Evolutionary conservation across 257 asterid species (phyloP).

Genomic region (Paraleonurus japonicus): DNA sequence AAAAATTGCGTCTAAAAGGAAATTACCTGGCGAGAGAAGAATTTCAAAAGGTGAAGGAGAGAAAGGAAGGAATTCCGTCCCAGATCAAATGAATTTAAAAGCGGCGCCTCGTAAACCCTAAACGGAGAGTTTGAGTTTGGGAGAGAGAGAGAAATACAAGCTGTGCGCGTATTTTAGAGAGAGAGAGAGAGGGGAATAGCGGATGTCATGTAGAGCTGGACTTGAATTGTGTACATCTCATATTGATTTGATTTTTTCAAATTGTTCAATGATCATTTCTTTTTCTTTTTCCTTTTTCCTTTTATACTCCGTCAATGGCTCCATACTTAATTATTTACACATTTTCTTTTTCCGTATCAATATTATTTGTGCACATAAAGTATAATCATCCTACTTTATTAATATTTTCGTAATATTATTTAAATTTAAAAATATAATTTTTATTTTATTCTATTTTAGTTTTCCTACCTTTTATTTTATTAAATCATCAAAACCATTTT

Average conservation of each 20-base stretch:
- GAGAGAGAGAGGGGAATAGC: slow-evolving; percentile 19
- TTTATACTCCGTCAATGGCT: no score
- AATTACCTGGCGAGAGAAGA: slow-evolving; percentile 29
- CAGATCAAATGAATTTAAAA: slow-evolving; percentile 29
- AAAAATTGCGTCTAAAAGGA: neutral
- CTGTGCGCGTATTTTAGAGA: slow-evolving; percentile 9
- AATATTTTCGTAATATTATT: no score
- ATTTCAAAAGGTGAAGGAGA: neutral
- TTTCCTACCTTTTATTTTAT: no score
- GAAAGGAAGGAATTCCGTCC: neutral
- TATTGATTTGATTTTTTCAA: slow-evolving; percentile 2
- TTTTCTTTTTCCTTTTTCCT: no score
- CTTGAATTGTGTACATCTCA: slow-evolving; percentile 19
- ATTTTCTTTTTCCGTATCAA: no score
- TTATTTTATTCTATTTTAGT: no score
- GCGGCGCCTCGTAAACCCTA: slow-evolving; percentile 45
- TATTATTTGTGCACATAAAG: no score
- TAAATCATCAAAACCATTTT: no score
- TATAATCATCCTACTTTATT: no score
- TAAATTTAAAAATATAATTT: no score
- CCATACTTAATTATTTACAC: no score
- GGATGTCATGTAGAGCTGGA: slow-evolving; percentile 24
- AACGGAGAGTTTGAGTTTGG: slow-evolving; percentile 18
- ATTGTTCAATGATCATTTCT: neutral
- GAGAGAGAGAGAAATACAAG: slow-evolving; percentile 21